These are phyloP conservation scores for Termitomyces titanicus DNA, from an alignment of 768 basidiomycete species.

Conservation along the genomic window DNA sequence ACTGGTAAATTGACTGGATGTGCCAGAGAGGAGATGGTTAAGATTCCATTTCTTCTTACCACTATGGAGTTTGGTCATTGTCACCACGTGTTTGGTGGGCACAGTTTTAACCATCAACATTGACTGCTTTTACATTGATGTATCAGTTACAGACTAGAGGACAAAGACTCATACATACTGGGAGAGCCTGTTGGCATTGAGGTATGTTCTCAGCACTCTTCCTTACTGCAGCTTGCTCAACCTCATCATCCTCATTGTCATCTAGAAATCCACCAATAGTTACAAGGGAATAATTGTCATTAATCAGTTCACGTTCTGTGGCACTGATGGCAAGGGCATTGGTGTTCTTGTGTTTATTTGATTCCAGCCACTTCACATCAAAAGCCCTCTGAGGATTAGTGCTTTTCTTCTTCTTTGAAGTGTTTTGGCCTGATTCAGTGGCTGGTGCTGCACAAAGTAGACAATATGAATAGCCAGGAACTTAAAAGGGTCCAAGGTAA, in stretches of 20 bases:
- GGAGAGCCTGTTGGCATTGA: neutral
- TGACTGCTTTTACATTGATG: too few relatives aligned
- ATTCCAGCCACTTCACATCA: too few relatives aligned
- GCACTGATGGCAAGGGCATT: too few relatives aligned
- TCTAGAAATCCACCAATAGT: neutral
- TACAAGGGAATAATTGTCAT: too few relatives aligned
- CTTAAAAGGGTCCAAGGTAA: too few relatives aligned
- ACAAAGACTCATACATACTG: neutral
- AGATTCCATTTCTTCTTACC: constrained; percentile 15
- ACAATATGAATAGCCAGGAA: too few relatives aligned
- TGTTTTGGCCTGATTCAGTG: too few relatives aligned
- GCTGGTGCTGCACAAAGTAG: too few relatives aligned
- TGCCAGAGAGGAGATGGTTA: constrained; percentile 11
- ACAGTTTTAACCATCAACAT: neutral
- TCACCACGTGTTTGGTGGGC: neutral
- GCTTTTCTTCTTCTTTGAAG: too few relatives aligned
- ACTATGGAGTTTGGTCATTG: constrained; percentile 8
- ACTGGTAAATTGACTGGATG: constrained; percentile 2
- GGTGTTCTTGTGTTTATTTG: too few relatives aligned
- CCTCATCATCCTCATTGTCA: neutral
- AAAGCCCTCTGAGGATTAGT: too few relatives aligned
- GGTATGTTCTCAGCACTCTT: neutral
- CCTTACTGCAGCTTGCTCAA: neutral
- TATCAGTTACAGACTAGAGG: neutral
- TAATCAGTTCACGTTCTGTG: too few relatives aligned